Percentiles rank a stretch among this genome's conserved stretches.
These are phyloP conservation scores for Talaromyces thailandensis DNA, from an alignment of 495 filamentous ascomycete species.

Conservation along the genomic window DNA sequence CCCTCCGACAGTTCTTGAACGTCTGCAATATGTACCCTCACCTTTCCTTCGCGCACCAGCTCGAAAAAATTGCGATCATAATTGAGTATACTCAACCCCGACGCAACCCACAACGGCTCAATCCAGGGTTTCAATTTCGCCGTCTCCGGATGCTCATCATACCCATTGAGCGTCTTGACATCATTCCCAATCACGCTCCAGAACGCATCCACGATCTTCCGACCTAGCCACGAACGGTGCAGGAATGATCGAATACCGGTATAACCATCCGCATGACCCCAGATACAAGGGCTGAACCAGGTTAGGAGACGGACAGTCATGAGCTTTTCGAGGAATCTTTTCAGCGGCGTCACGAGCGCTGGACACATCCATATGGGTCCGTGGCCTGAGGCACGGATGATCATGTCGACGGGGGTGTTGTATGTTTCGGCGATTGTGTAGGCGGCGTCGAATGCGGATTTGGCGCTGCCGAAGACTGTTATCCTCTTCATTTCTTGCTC, in stretches of 20 bases:
- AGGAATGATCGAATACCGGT: slow-evolving; percentile 41
- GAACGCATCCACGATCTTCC: slow-evolving; percentile 59
- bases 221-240: slow-evolving; percentile 58
- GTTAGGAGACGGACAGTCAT: slow-evolving; percentile 53
- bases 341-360: slow-evolving; percentile 50
- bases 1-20: slow-evolving; percentile 39
- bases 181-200: slow-evolving; percentile 55
- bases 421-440: slow-evolving; percentile 52
- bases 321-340: slow-evolving; percentile 55
- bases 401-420: slow-evolving; percentile 63
- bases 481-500: slow-evolving; percentile 35
- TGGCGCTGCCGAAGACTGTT: slow-evolving; percentile 61
- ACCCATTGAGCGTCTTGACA: slow-evolving; percentile 48
- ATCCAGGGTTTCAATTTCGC: slow-evolving; percentile 58
- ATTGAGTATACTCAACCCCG: slow-evolving; percentile 58
- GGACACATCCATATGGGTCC: slow-evolving; percentile 67
- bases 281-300: slow-evolving; percentile 58
- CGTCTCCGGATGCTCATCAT: slow-evolving; percentile 52
- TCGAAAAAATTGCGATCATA: slow-evolving; percentile 60
- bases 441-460: slow-evolving; percentile 70
- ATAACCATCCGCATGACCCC: slow-evolving; percentile 47
- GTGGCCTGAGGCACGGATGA: slow-evolving; percentile 70
- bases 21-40: slow-evolving; percentile 53
- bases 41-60: slow-evolving; percentile 44
- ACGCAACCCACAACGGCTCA: slow-evolving; percentile 53